Base-by-base conservation (phyloP, 176 grass and related monocot species). In the Poa annua region DNA sequence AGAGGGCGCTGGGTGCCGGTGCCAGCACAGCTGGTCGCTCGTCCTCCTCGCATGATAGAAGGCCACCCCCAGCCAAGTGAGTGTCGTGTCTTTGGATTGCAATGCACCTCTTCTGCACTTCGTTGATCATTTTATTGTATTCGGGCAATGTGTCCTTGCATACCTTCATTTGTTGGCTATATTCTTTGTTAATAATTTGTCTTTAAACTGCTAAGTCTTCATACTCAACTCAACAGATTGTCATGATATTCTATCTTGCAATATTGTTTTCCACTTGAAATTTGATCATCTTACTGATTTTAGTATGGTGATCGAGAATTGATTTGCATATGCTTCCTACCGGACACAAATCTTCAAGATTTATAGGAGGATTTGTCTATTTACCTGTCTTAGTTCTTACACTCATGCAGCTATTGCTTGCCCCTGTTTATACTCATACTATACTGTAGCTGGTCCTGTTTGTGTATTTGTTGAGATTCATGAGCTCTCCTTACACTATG, bases 41-140 rank as follows among this genome's bases (percentile, higher is more conserved):
- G 3, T 87, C 88, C 47, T 90, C 84, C 65, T 90, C 19, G 11
- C 68, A 84, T 29, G 74, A 88, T 67, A 89, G 87, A 50, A 83
- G 56, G 63, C 75, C 75, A 47, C 80, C 68, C 26, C 59, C 81
- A 70, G 29, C 80, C 60, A 90, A 80, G 88, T 90, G 81, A 71
- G 83, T 59, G 52, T 71, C 20, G 83, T 59, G 52, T 71, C 20
- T 75, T 42, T 32, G 19, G 17, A 33, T 74, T 51, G 12, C 57
- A 44, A 8, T 48, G 42, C 17, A 32, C 75, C 39, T 66, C 25
- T 67, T 86, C 21, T 66, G 70, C n/a, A 81, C 7, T 76, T 53
- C 42, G n/a, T 65, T 0, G 3, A 25, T 6, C 55, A 73, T 48
- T 41, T 35, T 50, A 13, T 83, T 83, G 17, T 39, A 49, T 65